Base-by-base conservation (phyloP, 768 basidiomycete species). In the Kwoniella botswanensis region DNA sequence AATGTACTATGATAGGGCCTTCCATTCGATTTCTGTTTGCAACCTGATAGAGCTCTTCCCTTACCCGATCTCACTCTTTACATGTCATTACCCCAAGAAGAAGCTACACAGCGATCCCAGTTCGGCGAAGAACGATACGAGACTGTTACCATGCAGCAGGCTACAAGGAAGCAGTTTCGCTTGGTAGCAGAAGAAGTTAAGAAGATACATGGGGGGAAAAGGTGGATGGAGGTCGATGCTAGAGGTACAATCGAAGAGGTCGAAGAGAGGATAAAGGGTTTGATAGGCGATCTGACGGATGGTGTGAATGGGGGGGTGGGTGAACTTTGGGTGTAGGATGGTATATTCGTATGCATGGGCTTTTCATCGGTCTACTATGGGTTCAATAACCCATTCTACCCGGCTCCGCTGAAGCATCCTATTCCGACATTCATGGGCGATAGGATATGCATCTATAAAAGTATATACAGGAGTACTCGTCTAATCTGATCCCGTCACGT, bases 121-220 rank as follows among this genome's bases (percentile, higher is more conserved):
- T 97, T 91, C 75, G 94, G 94, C 3, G 88, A 88, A 64, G 94
- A 96, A 84, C 86, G 93, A 52, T 96, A 95, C 74, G 94, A 97
- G 85, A 78, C 69, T 7, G 55, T 73, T 4, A 67, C 70, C 2
- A 76, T 78, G 68, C 79, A 80, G 56, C 50, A 21, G 15, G 59
- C 70, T 29, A 77, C 77, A 3, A 22, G 78, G 44, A 70, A 75
- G 41, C 74, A 82, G 56, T 83, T 83, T 59, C 64, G 56, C 15
- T 61, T 68, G 53, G 80, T 83, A 4, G 76, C 67, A 0, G 54
- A 71, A 44, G 74, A 76, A 58, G 77, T 82, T 17, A 44, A 68
- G 59, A 55, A 53, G 53, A 62, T 70, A 35, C 73, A 78, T 68
- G 70, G 80, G 7, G 64, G 67, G 41, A 74, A 69, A 9, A 67